Evolutionary conservation across 768 basidiomycete species (phyloP).

Genomic region (Pleurotus platypus): DNA sequence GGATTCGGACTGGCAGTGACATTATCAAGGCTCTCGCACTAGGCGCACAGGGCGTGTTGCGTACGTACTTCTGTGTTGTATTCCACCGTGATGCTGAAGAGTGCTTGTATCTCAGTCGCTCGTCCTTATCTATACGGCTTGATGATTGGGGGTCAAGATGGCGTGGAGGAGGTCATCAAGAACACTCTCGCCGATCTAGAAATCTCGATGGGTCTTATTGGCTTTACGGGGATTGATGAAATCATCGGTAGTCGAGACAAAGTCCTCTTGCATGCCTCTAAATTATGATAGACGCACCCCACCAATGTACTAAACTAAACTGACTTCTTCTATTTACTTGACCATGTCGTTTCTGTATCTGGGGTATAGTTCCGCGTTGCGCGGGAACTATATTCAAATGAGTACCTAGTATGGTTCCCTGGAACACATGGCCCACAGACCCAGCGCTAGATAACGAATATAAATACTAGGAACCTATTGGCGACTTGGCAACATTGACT

Average conservation of each 20-base stretch:
- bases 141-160: slow-evolving; percentile 64
- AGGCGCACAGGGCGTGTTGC: slow-evolving; percentile 77
- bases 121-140: slow-evolving; percentile 77
- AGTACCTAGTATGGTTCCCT: too few relatives aligned
- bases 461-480: too few relatives aligned
- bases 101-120: slow-evolving; percentile 41
- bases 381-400: too few relatives aligned
- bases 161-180: slow-evolving; percentile 71
- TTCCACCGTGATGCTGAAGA: background rate
- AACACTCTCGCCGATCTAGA: slow-evolving; percentile 69
- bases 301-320: too few relatives aligned
- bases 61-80: slow-evolving; percentile 35
- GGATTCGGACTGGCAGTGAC: slow-evolving; percentile 81
- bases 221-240: slow-evolving; percentile 55
- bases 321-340: too few relatives aligned
- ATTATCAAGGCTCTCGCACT: slow-evolving; percentile 83
- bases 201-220: slow-evolving; percentile 57
- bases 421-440: too few relatives aligned
- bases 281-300: too few relatives aligned
- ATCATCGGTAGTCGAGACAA: slow-evolving; percentile 57
- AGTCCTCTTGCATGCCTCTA: slow-evolving; percentile 24
- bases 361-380: too few relatives aligned
- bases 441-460: too few relatives aligned
- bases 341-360: too few relatives aligned
- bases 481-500: too few relatives aligned